Evolutionary conservation across 768 basidiomycete species (phyloP), one percentile per base, ranked within the genome.

Genomic region (Russula vinacea): DNA sequence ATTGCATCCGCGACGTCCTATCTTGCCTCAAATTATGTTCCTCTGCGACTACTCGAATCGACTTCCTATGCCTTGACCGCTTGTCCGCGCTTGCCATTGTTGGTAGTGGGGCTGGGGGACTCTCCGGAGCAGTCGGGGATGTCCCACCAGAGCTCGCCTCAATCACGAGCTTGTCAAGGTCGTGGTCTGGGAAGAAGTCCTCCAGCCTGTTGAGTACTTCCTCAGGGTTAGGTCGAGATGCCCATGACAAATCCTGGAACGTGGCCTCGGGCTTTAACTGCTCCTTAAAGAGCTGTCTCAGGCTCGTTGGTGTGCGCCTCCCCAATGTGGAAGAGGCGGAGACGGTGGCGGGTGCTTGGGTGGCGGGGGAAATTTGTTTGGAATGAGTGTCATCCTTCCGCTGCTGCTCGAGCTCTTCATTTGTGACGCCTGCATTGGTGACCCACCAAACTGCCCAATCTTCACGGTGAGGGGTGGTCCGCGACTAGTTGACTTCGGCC

Each of bases 171-270:
- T 94, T 90, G 74, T 98, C 97, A 54, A 98, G 84, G 71, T 98
- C 94, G 72, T 97, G 92, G 68, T 90, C 88, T 0, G 96, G 95
- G 81, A 99, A 99, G 79, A 92, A 98, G 65, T 89, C 87, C 69
- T 98, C 92, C 9, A 99, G 81, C 61, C 90, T 86, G 49, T 98
- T 90, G 72, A 94, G 93, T 50, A 99, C 89, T 69, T 91, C 90
- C 76, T 98, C 97, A 0, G 94, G 86, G 51, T 87, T 85, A 33
- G 95, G 95, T 70, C 94, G 90, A 65, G 88, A 86, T 42, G 91
- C 90, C 94, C 93, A 97, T 24, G 89, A 88, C 61, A 82, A 81
- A 69, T 85, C 87, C 65, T 81, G 84, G 67, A 92, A 89, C 5
- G 85, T 85, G 68, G 81, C 88, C 52, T 78, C 75, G n/a, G 76